Percentiles rank a stretch among this genome's conserved stretches.
Conservation (phyloP, 208 protist genomes). For the Leishmania lainsoni region DNA sequence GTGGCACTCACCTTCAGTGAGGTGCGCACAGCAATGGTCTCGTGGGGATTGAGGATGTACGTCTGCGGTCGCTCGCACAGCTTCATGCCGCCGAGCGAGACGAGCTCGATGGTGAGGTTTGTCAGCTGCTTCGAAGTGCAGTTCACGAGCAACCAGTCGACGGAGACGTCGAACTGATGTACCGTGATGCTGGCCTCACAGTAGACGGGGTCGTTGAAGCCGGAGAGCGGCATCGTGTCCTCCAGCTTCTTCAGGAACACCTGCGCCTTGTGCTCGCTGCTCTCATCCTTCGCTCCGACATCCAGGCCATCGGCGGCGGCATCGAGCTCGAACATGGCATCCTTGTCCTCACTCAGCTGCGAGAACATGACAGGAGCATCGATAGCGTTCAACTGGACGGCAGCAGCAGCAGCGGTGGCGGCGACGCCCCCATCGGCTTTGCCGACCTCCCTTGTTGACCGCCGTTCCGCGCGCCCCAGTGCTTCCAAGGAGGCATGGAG, state of each 20-base stretch:
- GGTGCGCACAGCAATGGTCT: slow-evolving; percentile 84
- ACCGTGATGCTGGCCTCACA: slow-evolving; percentile 97
- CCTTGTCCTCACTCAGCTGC: slow-evolving; percentile 65
- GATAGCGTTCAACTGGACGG: slow-evolving; percentile 38
- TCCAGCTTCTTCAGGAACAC: slow-evolving; percentile 77
- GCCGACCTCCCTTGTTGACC: slow-evolving; percentile 17
- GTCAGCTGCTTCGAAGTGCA: slow-evolving; percentile 93
- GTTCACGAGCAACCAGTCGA: slow-evolving; percentile 95
- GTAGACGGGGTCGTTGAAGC: slow-evolving; percentile 97
- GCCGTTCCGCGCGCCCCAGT: slow-evolving; percentile 32
- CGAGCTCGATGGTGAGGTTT: slow-evolving; percentile 97
- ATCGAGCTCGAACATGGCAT: slow-evolving; percentile 63
- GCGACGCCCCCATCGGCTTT: slow-evolving; percentile 10
- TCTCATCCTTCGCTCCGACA: slow-evolving; percentile 12
- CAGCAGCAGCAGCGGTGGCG: slow-evolving; percentile 3
- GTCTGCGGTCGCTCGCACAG: slow-evolving; percentile 96
- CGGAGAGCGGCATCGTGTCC: slow-evolving; percentile 94
- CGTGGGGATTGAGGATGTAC: slow-evolving; percentile 92
- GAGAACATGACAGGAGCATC: slow-evolving; percentile 82
- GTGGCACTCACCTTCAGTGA: slow-evolving; percentile 98
- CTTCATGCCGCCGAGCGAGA: slow-evolving; percentile 97
- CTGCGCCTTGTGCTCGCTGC: slow-evolving; percentile 48
- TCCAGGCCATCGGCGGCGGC: slow-evolving; percentile 38
- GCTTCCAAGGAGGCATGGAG: slow-evolving; percentile 78
- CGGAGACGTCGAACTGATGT: slow-evolving; percentile 97